A percentile compares a stretch with the other conserved stretches of the same genome.
Evolutionary conservation across 2,329 filamentous ascomycete genomes (phyloP).

Genomic region (Calonectria hawksworthii): DNA sequence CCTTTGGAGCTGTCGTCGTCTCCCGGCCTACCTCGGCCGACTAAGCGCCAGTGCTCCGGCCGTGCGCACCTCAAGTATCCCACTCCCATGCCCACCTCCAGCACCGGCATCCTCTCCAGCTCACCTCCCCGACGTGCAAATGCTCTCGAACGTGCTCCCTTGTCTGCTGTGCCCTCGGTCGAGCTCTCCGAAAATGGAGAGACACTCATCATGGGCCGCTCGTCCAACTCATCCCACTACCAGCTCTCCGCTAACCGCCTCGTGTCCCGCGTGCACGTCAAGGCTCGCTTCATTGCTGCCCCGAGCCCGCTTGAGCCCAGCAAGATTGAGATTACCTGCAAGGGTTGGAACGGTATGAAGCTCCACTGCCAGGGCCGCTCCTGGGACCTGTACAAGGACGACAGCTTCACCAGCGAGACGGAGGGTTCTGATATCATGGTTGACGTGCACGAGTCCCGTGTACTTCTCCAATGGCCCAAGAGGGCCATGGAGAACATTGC

Average conservation of each 20-base stretch:
- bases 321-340: slow-evolving; percentile 89
- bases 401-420: slow-evolving; percentile 91
- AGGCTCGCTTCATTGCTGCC: slow-evolving; percentile 84
- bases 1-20: slow-evolving; percentile 89
- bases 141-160: slow-evolving; percentile 83
- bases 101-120: slow-evolving; percentile 89
- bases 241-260: slow-evolving; percentile 93
- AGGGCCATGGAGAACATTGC: slow-evolving; percentile 67
- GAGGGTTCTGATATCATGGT: slow-evolving; percentile 92
- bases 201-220: slow-evolving; percentile 87
- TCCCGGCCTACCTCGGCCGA: slow-evolving; percentile 76
- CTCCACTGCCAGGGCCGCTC: slow-evolving; percentile 91
- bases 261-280: slow-evolving; percentile 93
- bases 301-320: slow-evolving; percentile 77
- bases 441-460: slow-evolving; percentile 92
- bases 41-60: slow-evolving; percentile 72
- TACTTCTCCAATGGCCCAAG: slow-evolving; percentile 89
- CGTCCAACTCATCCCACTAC: slow-evolving; percentile 95
- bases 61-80: slow-evolving; percentile 81
- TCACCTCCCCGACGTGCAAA: slow-evolving; percentile 76
- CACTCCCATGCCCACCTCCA: slow-evolving; percentile 93
- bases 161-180: slow-evolving; percentile 86
- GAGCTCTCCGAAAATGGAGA: slow-evolving; percentile 87
- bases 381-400: slow-evolving; percentile 88
- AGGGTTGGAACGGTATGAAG: slow-evolving; percentile 96